Conservation (phyloP, 2,329 filamentous ascomycete genomes). For the Aspergillus jensenii region DNA sequence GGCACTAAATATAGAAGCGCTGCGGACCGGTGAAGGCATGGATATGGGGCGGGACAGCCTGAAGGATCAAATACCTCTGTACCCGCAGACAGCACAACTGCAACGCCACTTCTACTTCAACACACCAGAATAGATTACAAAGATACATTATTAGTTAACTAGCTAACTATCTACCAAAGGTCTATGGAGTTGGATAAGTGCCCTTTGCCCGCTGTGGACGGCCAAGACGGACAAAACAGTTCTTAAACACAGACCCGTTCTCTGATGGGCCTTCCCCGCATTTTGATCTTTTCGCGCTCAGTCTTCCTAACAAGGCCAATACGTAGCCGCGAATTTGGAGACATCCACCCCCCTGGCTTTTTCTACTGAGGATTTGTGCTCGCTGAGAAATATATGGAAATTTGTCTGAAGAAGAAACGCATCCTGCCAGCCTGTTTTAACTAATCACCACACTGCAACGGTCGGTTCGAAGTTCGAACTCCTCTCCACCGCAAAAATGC, state of each 20-base stretch:
- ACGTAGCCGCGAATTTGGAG: too few species aligned
- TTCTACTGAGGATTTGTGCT: too few species aligned
- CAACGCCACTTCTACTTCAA: not conserved
- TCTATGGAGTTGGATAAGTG: not conserved
- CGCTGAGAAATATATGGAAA: too few species aligned
- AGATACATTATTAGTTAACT: not conserved
- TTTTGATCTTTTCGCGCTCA: not conserved
- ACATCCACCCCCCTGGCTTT: too few species aligned
- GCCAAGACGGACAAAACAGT: not conserved
- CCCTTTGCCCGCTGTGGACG: too few species aligned
- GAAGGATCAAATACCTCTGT: not conserved
- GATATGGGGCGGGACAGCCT: not conserved
- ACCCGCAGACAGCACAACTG: not conserved
- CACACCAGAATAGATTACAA: not conserved
- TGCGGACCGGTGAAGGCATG: not conserved
- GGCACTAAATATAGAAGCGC: not conserved
- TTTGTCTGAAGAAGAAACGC: not conserved
- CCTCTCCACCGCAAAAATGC: not conserved
- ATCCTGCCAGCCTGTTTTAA: not conserved
- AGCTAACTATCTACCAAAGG: not conserved
- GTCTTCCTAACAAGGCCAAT: too few species aligned
- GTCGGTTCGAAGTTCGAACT: not conserved
- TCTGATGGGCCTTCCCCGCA: not conserved
- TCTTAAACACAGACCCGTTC: not conserved
- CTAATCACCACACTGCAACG: not conserved